These are phyloP conservation scores for Discostella stelligeroides DNA, from an alignment of 108 stramenopile genomes.

Conservation along the genomic window DNA sequence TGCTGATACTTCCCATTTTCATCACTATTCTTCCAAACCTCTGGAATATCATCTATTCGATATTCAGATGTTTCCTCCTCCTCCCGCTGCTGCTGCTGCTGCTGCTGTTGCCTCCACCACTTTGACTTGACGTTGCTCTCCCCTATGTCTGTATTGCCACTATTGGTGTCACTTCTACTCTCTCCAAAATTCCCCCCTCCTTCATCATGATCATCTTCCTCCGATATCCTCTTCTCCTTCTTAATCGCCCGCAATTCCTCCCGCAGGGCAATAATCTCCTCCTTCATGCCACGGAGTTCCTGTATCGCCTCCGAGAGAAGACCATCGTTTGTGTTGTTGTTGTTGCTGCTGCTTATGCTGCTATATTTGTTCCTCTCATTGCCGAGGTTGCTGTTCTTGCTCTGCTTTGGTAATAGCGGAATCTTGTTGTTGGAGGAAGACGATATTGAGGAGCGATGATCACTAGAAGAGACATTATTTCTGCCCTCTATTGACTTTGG, in stretches of 20 bases:
- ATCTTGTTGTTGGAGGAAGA: too few species aligned
- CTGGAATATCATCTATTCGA: neutral
- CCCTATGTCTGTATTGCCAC: too few species aligned
- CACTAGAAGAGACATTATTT: too few species aligned
- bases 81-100: neutral
- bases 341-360: neutral
- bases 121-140: neutral
- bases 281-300: conserved; percentile 69
- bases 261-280: conserved; percentile 76
- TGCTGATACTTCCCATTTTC: too few species aligned
- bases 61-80: neutral
- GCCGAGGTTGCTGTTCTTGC: neutral
- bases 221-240: conserved; percentile 31
- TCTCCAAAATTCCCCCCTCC: neutral
- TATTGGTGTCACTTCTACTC: neutral
- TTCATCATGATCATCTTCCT: neutral
- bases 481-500: too few species aligned
- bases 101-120: neutral
- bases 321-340: neutral
- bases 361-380: neutral
- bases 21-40: conserved; percentile 10
- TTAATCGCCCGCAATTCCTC: conserved; percentile 65
- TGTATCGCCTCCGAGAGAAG: conserved; percentile 51
- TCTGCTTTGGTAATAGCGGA: neutral
- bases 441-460: too few species aligned